Base-by-base conservation (phyloP, 257 asterid genomes). In the Sherardia arvensis region DNA sequence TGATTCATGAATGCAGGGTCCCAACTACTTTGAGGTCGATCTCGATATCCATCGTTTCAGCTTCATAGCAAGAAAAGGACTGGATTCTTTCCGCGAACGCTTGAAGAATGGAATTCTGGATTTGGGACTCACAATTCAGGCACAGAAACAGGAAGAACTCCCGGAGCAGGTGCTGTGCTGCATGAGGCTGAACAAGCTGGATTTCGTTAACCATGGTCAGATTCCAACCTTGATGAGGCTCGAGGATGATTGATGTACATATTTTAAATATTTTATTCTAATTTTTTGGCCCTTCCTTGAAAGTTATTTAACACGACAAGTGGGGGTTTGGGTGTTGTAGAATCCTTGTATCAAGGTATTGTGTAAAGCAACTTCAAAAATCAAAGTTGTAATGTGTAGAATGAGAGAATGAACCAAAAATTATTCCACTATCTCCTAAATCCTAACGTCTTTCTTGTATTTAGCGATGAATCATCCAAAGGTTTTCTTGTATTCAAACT, bases 111-210 rank as follows among this genome's bases (percentile, higher is more conserved):
- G 91, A 43, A 84, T 90, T 57, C 65, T 90, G 49, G 84, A 90
- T 78, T 78, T 90, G 57, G 97, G 95, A 38, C 69, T 90, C 74
- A 87, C 97, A 18, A 85, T 90, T 80, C 97, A 90, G 97, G 97
- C 96, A 20, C 92, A 87, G 54, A 90, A 87, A 59, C 86, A 86
- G 14, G 97, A 90, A 62, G 97, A 90, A 65, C 79, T 90, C 65
- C 97, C 97, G 10, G 97, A 90, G 76, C 77, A 72, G 64, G 81
- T 90, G 65, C 80, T 90, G 3, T 84, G 86, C 22, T 84, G 97
- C 67, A 73, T 83, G 66, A 84, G 97, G 61, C 49, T 90, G 76
- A 87, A 90, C 80, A 87, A 79, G 87, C 77, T 87, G 48, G 89
- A 84, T 71, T 90, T 85, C 68, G 88, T 79, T 51, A 85, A 90